Evolutionary conservation across 148 eudicot species (phyloP), one percentile per base, ranked within the genome.

Genomic region (Spergularia marina): DNA sequence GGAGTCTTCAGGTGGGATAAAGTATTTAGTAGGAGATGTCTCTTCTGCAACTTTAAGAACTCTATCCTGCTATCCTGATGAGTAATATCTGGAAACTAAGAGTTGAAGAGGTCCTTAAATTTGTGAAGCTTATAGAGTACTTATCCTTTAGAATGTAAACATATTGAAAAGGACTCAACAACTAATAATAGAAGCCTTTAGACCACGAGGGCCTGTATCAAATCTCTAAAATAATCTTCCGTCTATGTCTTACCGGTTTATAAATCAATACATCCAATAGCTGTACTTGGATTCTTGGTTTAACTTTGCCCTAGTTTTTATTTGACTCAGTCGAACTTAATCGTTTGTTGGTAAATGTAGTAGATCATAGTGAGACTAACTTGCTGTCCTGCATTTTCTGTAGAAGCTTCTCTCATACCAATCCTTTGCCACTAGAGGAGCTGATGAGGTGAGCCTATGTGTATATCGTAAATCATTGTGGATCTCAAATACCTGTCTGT

Each of bases 391-490:
- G 41, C 54, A 20, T 61, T 76, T 53, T 53, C 61, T 81, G 83
- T 78, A 92, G 96, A 89, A 81, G 76, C 71, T 66, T 73, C 23
- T 72, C 83, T 60, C 68, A 77, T 36, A 81, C 79, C 44, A 77
- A 83, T 76, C 76, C 84, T 74, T 68, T 68, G 41, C 79, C 25
- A 74, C 78, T 58, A 53, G 98, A 91, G 81, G 98, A 91, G 86
- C 71, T 93, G 70, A 83, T 83, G 90, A 93, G 98, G 98, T 89
- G 72, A 62, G 77, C 30, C 57, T 60, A 70, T 17, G 54, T 36
- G 17, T 13, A 23, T 2, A 17, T 8, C 40, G 17, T 70, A 49
- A n/a, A 16, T 62, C 15, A 63, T n/a, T 53, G 12, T 74, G 5
- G 25, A 63, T 70, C 59, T 44, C 65, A 34, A 39, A 21, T 49